phyloP scores from a whole-genome alignment of 345 rosid genomes.

The Xanthoceras sorbifolium region DNA sequence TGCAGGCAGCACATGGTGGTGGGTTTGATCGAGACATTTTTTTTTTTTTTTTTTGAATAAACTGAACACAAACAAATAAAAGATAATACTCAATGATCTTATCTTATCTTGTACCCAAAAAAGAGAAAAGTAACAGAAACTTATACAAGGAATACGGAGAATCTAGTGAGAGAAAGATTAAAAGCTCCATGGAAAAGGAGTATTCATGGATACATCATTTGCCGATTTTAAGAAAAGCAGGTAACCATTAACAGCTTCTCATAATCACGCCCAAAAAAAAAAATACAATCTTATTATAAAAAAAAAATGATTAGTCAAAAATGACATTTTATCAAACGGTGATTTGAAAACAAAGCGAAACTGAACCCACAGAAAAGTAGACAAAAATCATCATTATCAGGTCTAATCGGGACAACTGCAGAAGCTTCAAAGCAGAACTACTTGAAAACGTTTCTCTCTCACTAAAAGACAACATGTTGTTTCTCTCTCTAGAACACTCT shows the following conservation, averaged over 20 bases:
- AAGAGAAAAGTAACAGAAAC: too few species aligned
- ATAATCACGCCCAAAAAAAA: background rate
- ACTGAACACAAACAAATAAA: background rate
- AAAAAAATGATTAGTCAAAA: background rate
- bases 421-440: background rate
- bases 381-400: background rate
- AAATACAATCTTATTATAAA: background rate
- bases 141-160: too few species aligned
- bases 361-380: background rate
- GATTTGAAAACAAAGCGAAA: background rate
- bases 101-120: too few species aligned
- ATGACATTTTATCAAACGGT: background rate
- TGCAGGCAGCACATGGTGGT: slow-evolving; percentile 81
- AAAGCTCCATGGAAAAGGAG: background rate
- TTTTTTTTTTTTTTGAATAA: slow-evolving; percentile 1
- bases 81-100: background rate
- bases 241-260: slow-evolving; percentile 10
- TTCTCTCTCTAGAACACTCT: slow-evolving; percentile 12
- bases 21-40: slow-evolving; percentile 61
- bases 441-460: too few species aligned
- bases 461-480: background rate
- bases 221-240: background rate
- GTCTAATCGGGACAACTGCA: background rate
- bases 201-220: slow-evolving; percentile 8
- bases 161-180: too few species aligned